Evolutionary conservation across 176 grass and related monocot species (phyloP).

Genomic region (Elymus sibiricus): DNA sequence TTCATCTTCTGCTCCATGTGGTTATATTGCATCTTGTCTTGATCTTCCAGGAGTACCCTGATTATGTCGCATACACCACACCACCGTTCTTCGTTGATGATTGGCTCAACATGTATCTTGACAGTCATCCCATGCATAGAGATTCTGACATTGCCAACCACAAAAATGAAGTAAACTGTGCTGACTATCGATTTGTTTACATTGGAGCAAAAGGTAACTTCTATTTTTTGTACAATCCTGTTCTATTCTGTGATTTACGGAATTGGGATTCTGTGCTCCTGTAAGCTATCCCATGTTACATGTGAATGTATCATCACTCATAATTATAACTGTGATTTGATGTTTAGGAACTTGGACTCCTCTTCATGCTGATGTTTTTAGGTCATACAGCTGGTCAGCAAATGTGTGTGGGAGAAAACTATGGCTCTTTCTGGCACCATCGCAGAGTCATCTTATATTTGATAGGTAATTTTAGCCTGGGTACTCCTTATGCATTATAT

Average conservation of each 20-base stretch:
- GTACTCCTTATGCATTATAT: slow-evolving; percentile 1
- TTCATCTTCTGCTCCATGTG: slow-evolving; percentile 13
- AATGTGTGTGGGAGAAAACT: slow-evolving; percentile 92
- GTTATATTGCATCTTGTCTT: slow-evolving; percentile 15
- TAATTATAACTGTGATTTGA: slow-evolving; percentile 14
- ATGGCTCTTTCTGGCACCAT: slow-evolving; percentile 83
- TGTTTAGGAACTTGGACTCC: slow-evolving; percentile 91
- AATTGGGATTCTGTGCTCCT: slow-evolving; percentile 19
- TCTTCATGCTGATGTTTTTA: slow-evolving; percentile 96
- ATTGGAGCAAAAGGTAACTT: slow-evolving; percentile 84
- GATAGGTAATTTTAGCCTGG: slow-evolving; percentile 51
- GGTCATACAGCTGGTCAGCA: slow-evolving; percentile 95
- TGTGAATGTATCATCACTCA: background rate
- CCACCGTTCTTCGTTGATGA: slow-evolving; percentile 81
- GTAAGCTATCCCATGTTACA: background rate
- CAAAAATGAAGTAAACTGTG: slow-evolving; percentile 93
- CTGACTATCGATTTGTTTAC: slow-evolving; percentile 98
- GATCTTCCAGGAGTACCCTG: slow-evolving; percentile 78
- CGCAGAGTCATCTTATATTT: slow-evolving; percentile 70
- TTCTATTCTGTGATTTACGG: background rate
- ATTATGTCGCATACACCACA: slow-evolving; percentile 80
- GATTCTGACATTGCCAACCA: slow-evolving; percentile 75
- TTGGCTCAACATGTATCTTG: slow-evolving; percentile 95
- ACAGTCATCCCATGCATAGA: slow-evolving; percentile 85
- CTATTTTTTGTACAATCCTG: background rate